phyloP scores from a whole-genome alignment of 768 basidiomycete species.

The Tulasnella sp. region DNA sequence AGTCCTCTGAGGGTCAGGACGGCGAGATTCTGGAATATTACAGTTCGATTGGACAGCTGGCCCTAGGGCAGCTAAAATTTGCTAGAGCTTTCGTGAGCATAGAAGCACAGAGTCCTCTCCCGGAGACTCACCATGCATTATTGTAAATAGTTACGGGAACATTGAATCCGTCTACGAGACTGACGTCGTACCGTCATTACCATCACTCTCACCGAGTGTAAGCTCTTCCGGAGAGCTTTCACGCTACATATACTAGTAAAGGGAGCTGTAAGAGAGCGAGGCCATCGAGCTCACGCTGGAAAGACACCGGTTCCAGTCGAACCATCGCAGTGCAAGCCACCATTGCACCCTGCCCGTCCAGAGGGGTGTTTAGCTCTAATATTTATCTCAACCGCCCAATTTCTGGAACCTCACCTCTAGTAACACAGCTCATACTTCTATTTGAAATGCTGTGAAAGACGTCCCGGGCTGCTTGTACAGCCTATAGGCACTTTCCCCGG shows the following conservation, averaged over 20 bases:
- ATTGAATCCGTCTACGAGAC: conserved; percentile 17
- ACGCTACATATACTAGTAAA: not conserved
- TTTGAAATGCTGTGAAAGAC: no score
- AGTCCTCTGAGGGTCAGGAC: not conserved
- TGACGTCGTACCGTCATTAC: conserved; percentile 16
- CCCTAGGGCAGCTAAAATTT: not conserved
- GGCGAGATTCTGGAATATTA: not conserved
- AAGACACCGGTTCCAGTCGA: no score
- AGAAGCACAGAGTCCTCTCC: not conserved
- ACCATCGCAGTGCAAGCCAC: no score
- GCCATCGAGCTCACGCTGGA: conserved; percentile 10
- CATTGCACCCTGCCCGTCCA: conserved; percentile 9
- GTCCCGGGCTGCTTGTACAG: no score
- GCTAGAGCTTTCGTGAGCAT: not conserved
- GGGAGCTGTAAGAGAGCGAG: not conserved
- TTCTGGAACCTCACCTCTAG: conserved; percentile 35
- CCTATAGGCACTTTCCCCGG: no score
- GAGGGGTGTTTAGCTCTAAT: no score
- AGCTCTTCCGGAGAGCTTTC: conserved; percentile 15
- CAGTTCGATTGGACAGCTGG: not conserved
- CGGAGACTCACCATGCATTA: not conserved
- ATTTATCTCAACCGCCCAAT: no score
- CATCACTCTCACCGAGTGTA: conserved; percentile 8
- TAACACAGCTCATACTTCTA: no score
- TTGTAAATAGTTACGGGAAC: conserved; percentile 14